Percentiles rank a stretch among this genome's conserved stretches.
Conservation (phyloP, 2,329 filamentous ascomycete species). For the Fusarium austroafricanum region DNA sequence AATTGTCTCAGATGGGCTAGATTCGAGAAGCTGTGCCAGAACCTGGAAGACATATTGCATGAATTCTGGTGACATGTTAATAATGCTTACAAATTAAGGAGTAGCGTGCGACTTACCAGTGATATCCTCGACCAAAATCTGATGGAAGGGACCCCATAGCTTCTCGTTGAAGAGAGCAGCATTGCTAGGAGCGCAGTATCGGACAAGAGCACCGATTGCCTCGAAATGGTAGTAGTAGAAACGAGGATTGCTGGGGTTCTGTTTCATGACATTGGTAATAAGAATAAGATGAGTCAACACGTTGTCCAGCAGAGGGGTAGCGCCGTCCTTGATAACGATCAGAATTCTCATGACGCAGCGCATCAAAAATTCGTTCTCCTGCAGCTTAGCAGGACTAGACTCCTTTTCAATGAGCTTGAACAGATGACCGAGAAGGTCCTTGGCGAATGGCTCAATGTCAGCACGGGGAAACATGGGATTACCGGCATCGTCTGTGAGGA, state of each 20-base stretch:
- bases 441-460: constrained; percentile 83
- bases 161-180: constrained; percentile 81
- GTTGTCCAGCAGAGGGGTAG: constrained; percentile 77
- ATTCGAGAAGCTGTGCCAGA: constrained; percentile 89
- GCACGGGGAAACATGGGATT: constrained; percentile 82
- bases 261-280: constrained; percentile 91
- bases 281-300: constrained; percentile 86
- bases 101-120: constrained; percentile 65
- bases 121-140: constrained; percentile 83
- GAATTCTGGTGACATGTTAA: constrained; percentile 74
- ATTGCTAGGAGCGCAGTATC: constrained; percentile 72
- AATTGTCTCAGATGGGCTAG: constrained; percentile 81
- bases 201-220: constrained; percentile 86
- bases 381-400: constrained; percentile 86
- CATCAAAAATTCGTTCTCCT: constrained; percentile 99
- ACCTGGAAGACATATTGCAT: constrained; percentile 97
- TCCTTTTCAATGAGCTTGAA: constrained; percentile 93
- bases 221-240: constrained; percentile 99
- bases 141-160: constrained; percentile 85
- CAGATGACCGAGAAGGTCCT: constrained; percentile 87
- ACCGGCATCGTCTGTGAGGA: constrained; percentile 79
- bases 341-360: constrained; percentile 97
- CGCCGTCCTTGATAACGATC: constrained; percentile 89
- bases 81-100: neutral
- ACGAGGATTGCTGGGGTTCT: constrained; percentile 95